phyloP scores from a whole-genome alignment of 2,329 filamentous ascomycete species.

The Venturia pyrina region DNA sequence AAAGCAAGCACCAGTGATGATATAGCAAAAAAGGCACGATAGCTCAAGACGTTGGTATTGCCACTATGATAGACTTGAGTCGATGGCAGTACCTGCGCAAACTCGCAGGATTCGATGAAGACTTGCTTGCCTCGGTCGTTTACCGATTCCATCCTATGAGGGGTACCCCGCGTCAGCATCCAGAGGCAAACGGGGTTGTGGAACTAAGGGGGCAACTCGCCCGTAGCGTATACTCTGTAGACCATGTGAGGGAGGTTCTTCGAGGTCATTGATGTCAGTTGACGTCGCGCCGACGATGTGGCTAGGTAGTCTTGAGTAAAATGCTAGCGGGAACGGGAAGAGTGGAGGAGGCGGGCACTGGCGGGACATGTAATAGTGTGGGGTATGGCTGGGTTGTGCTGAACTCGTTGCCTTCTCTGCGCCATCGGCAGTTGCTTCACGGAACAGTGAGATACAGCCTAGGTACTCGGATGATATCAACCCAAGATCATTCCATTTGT shows the following conservation, averaged over 20 bases:
- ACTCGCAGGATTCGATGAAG: not conserved
- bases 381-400: not conserved
- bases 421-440: not conserved
- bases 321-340: not conserved
- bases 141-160: not conserved
- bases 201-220: not conserved
- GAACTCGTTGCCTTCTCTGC: too few species aligned
- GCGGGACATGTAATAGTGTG: not conserved
- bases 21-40: not conserved
- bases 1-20: not conserved
- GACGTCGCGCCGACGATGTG: not conserved
- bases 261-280: not conserved
- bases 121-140: not conserved
- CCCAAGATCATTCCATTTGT: not conserved
- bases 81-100: not conserved
- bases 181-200: not conserved
- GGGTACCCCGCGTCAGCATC: not conserved
- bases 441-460: not conserved
- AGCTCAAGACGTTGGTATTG: not conserved
- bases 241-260: not conserved
- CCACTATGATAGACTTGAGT: not conserved
- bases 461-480: not conserved
- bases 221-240: not conserved
- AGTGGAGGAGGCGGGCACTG: not conserved
- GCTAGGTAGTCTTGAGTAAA: too few species aligned